Percentiles rank a stretch among this genome's conserved stretches.
These are phyloP conservation scores for Fraxinus pennsylvanica DNA, from an alignment of 257 asterid species.

Conservation along the genomic window DNA sequence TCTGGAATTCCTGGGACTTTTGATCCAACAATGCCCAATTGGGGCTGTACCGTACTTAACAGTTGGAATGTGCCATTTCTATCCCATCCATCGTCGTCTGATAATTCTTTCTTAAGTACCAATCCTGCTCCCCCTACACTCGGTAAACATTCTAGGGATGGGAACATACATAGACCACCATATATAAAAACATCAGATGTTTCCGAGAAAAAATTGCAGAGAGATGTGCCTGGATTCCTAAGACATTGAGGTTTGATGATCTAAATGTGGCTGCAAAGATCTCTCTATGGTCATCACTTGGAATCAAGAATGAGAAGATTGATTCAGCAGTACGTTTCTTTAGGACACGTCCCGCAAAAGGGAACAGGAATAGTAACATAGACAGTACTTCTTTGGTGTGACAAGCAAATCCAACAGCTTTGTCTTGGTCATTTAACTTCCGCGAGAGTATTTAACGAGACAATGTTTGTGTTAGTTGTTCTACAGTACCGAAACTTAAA, in stretches of 20 bases:
- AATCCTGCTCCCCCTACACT: conserved; percentile 33
- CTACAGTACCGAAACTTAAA: background rate
- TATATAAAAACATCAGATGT: conserved; percentile 20
- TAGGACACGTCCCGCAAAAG: conserved; percentile 41
- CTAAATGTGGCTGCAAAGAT: conserved; percentile 71
- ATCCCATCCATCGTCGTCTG: conserved; percentile 28
- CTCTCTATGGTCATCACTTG: conserved; percentile 56
- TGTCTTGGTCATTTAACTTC: conserved; percentile 62
- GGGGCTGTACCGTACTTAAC: conserved; percentile 16
- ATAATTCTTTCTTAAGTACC: conserved; percentile 20
- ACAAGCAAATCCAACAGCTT: conserved; percentile 84
- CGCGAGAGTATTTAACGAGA: conserved; percentile 45
- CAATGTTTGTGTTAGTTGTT: background rate
- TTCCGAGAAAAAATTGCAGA: conserved; percentile 13
- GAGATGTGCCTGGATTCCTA: conserved; percentile 40
- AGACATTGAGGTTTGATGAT: conserved; percentile 60
- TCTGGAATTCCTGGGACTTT: conserved; percentile 39
- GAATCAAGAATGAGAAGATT: conserved; percentile 24
- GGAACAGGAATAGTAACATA: conserved; percentile 19
- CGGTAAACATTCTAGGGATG: conserved; percentile 67
- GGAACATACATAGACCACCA: conserved; percentile 21
- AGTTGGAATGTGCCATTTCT: conserved; percentile 38
- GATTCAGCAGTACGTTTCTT: conserved; percentile 19
- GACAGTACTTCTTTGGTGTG: conserved; percentile 35
- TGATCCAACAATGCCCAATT: conserved; percentile 32